Evolutionary conservation across 2,329 filamentous ascomycete species (phyloP).

Genomic region (Verticillium zaregamsianum): DNA sequence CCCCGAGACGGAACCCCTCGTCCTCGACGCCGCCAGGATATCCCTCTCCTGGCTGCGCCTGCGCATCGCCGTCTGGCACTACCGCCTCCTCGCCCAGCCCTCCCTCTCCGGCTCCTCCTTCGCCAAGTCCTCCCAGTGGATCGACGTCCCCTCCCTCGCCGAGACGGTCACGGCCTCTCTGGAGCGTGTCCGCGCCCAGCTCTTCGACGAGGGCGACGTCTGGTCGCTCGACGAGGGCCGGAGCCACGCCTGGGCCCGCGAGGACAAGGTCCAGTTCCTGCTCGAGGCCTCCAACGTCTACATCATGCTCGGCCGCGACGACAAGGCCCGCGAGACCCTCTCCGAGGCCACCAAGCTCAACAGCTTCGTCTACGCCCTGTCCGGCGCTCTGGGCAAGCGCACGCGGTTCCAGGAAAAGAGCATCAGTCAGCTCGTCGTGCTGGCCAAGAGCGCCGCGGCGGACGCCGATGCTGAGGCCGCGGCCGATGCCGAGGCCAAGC

Average conservation of each 20-base stretch:
- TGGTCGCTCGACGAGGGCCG: slow-evolving; percentile 26
- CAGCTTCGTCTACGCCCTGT: slow-evolving; percentile 77
- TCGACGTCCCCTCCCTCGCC: slow-evolving; percentile 53
- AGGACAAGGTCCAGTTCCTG: slow-evolving; percentile 65
- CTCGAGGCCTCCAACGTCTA: slow-evolving; percentile 80
- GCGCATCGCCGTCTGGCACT: slow-evolving; percentile 68
- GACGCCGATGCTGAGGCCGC: slow-evolving; percentile 14
- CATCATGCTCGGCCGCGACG: slow-evolving; percentile 78
- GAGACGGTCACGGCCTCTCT: slow-evolving; percentile 41
- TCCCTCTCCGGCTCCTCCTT: slow-evolving; percentile 51
- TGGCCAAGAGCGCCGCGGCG: slow-evolving; percentile 65
- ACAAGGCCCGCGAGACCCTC: slow-evolving; percentile 68
- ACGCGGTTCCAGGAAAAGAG: slow-evolving; percentile 77
- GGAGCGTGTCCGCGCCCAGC: slow-evolving; percentile 32
- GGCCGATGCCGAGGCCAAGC: slow-evolving; percentile 32
- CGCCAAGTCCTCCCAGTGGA: slow-evolving; percentile 54
- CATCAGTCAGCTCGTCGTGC: slow-evolving; percentile 83
- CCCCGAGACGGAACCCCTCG: slow-evolving; percentile 35
- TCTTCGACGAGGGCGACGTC: slow-evolving; percentile 28
- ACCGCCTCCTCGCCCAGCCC: slow-evolving; percentile 55
- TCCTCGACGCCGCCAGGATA: slow-evolving; percentile 7
- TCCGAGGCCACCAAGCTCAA: slow-evolving; percentile 61
- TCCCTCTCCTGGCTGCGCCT: slow-evolving; percentile 60
- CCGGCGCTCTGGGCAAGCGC: slow-evolving; percentile 80
- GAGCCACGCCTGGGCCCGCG: slow-evolving; percentile 28